Base-by-base conservation (phyloP, 345 rosid species). In the Hirschfeldia incana region DNA sequence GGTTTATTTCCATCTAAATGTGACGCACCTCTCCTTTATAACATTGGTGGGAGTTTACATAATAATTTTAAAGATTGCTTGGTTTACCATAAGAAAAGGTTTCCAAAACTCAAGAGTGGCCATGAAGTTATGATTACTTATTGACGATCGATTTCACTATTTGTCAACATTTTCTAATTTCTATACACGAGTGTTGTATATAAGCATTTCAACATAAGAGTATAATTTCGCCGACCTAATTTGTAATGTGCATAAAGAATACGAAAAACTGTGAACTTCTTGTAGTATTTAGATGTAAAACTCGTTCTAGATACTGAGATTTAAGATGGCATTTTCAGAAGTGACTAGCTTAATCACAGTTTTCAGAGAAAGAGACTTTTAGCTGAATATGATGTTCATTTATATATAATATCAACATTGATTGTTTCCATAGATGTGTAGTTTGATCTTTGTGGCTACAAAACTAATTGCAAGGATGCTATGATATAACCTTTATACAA, bases 31-130 rank as follows among this genome's bases (percentile, higher is more conserved):
- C 26, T 58, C 72, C 39, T 46, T 10, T n/a, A 39, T 72, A 21
- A 42, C 76, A 39, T 39, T 60, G 59, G 68, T 73, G 69, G 37
- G 27, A 68, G 78, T 63, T 62, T n/a, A 73, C 63, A 33, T 16
- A 68, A 6, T 46, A 21, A 21, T 21, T 21, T 21, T 21, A 21
- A 21, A 21, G 21, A 21, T 36, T 53, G 33, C 46, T 63, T 13
- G 7, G 65, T 63, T 76, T 63, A 57, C 27, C 70, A 5, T 33
- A 58, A 13, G 8, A 51, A 71, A 65, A 77, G 17, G 65, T 32
- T 39, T 55, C 57, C 71, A 28, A 62, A 70, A 34, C 58, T 64
- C 76, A 65, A 15, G 76, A 64, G 75, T 69, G 17, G 62, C 28
- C 27, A 46, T 69, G 46, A 69, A 12, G 64, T 61, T 68, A 11